Evolutionary conservation across 495 filamentous ascomycete genomes (phyloP).

Genomic region (Cercophora samala): DNA sequence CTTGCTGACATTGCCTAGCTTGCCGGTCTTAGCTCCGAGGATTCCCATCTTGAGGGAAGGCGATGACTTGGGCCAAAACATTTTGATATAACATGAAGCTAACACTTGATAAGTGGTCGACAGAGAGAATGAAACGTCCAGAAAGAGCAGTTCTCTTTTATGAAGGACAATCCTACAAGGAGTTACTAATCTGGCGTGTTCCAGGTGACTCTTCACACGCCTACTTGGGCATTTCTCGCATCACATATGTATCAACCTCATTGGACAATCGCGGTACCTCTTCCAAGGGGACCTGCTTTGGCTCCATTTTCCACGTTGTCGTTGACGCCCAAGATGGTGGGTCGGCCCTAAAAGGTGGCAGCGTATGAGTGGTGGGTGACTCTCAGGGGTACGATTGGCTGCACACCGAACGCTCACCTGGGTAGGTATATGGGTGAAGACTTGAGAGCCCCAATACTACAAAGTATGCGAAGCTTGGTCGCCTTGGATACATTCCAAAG

Average conservation of each 20-base stretch:
- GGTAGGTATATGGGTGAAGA: background rate
- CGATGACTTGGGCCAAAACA: background rate
- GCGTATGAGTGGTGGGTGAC: background rate
- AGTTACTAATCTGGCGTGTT: background rate
- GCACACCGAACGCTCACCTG: background rate
- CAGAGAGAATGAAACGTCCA: background rate
- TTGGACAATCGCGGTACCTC: background rate
- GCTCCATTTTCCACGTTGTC: background rate
- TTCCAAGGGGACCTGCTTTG: background rate
- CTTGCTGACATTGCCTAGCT: background rate
- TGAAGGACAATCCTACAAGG: background rate
- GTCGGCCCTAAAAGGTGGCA: slow-evolving; percentile 5
- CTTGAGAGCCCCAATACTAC: background rate
- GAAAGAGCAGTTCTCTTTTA: background rate
- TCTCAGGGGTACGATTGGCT: background rate
- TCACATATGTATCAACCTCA: background rate
- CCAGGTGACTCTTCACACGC: background rate
- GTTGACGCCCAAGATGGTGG: background rate
- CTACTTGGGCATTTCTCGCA: background rate
- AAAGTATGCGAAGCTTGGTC: background rate
- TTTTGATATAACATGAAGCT: background rate
- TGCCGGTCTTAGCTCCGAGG: background rate
- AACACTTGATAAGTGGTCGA: background rate
- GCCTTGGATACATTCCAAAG: background rate
- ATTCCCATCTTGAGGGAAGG: background rate